These are phyloP conservation scores for Pseudoturritis turrita DNA, from an alignment of 345 rosid genomes.

Conservation along the genomic window DNA sequence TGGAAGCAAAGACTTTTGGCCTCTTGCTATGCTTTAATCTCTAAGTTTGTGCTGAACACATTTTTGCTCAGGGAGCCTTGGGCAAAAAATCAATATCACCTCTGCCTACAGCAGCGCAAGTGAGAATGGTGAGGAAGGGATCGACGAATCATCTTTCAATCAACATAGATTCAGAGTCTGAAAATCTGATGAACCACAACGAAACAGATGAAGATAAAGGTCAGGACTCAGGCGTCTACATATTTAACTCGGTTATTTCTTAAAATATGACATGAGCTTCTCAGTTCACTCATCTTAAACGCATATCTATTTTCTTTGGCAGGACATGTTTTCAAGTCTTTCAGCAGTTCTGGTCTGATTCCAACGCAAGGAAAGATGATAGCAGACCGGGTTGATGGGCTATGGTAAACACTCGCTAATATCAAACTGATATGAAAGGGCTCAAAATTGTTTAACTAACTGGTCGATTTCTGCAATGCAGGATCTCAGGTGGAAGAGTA, in stretches of 20 bases:
- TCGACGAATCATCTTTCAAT: constrained; percentile 86
- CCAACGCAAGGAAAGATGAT: constrained; percentile 83
- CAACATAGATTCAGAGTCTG: constrained; percentile 63
- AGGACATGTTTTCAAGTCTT: constrained; percentile 88
- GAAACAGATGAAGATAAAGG: constrained; percentile 90
- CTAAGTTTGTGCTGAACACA: not conserved
- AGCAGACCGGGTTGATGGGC: constrained; percentile 87
- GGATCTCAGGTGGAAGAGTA: constrained; percentile 80
- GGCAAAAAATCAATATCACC: constrained; percentile 51
- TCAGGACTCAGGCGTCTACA: constrained; percentile 15
- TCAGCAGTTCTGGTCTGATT: constrained; percentile 76
- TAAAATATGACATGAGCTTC: not conserved
- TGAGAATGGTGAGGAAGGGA: constrained; percentile 75
- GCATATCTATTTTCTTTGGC: constrained; percentile 16
- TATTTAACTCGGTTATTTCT: constrained; percentile 5
- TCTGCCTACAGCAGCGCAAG: constrained; percentile 69
- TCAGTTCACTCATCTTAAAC: not conserved
- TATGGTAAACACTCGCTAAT: constrained; percentile 52
- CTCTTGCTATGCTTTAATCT: not conserved
- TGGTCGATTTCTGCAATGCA: constrained; percentile 32
- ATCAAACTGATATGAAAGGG: not conserved
- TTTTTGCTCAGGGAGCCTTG: constrained; percentile 45
- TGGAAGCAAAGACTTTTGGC: not conserved
- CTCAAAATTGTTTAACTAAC: not conserved
- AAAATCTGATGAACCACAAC: constrained; percentile 46